Conservation (phyloP, 306 rosid genomes). For the Canavalia gladiata region DNA sequence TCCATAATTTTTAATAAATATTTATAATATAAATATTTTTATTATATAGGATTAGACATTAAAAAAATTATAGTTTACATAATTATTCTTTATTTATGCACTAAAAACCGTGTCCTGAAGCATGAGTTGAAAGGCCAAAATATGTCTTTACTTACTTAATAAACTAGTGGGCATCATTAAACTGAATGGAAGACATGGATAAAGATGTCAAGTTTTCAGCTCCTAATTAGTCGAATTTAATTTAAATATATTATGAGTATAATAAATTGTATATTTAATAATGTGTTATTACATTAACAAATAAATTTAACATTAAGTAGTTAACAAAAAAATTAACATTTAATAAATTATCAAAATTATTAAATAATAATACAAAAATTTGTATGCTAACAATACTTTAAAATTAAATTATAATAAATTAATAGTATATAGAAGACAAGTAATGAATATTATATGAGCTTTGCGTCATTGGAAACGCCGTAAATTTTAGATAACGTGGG, state of each 20-base stretch:
- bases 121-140: neutral
- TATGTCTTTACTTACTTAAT: conserved; percentile 31
- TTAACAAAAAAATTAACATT: neutral
- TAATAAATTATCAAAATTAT: neutral
- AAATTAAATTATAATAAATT: neutral
- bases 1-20: too few relatives aligned
- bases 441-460: conserved; percentile 29
- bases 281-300: neutral
- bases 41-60: too few relatives aligned
- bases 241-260: neutral
- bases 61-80: neutral
- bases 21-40: too few relatives aligned
- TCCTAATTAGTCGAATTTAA: neutral
- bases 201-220: conserved; percentile 20
- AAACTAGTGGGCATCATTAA: conserved; percentile 2
- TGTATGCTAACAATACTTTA: neutral
- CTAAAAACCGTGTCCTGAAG: conserved; percentile 1
- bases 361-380: neutral
- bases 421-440: conserved; percentile 23
- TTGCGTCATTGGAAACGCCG: conserved; percentile 48
- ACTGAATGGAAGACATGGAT: neutral
- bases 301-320: too few relatives aligned
- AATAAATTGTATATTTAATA: neutral
- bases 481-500: conserved; percentile 34
- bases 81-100: neutral